Conservation (phyloP, 768 basidiomycete genomes). For the Phanerochaete carnosa region DNA sequence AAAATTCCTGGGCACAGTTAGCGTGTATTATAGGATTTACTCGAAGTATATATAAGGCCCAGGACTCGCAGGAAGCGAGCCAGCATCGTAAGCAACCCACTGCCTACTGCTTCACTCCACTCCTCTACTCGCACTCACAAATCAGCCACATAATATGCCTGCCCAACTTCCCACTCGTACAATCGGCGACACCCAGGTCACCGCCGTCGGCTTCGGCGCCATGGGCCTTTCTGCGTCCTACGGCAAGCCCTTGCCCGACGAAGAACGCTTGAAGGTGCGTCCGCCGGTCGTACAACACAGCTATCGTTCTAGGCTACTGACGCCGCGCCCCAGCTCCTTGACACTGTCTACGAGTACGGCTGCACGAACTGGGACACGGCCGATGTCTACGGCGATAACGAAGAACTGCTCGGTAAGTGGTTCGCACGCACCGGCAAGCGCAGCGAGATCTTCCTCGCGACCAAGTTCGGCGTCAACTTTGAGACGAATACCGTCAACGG, state of each 20-base stretch:
- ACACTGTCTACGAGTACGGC: slow-evolving; percentile 37
- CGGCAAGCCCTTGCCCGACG: slow-evolving; percentile 43
- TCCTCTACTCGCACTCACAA: no score
- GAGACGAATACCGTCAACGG: slow-evolving; percentile 17
- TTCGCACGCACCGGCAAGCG: slow-evolving; percentile 43
- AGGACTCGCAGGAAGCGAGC: no score
- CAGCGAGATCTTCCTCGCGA: slow-evolving; percentile 55
- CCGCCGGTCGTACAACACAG: neutral
- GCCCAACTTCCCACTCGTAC: slow-evolving; percentile 33
- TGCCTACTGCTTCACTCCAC: no score
- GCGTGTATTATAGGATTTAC: no score
- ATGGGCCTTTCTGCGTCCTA: slow-evolving; percentile 58
- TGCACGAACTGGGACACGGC: slow-evolving; percentile 48
- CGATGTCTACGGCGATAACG: slow-evolving; percentile 38
- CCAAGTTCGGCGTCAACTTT: slow-evolving; percentile 46
- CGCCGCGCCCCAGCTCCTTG: slow-evolving; percentile 35
- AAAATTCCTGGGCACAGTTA: no score
- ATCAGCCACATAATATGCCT: neutral
- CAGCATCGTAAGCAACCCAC: no score
- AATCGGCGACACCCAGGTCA: slow-evolving; percentile 42
- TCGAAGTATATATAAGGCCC: no score
- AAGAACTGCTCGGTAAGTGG: slow-evolving; percentile 46
- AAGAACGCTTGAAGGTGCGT: slow-evolving; percentile 56
- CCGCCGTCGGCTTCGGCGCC: slow-evolving; percentile 55
- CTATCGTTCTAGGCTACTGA: slow-evolving; percentile 15